A percentile compares a stretch with the other conserved stretches of the same genome.
phyloP scores from a whole-genome alignment of 345 rosid genomes.

The Litchi chinensis region DNA sequence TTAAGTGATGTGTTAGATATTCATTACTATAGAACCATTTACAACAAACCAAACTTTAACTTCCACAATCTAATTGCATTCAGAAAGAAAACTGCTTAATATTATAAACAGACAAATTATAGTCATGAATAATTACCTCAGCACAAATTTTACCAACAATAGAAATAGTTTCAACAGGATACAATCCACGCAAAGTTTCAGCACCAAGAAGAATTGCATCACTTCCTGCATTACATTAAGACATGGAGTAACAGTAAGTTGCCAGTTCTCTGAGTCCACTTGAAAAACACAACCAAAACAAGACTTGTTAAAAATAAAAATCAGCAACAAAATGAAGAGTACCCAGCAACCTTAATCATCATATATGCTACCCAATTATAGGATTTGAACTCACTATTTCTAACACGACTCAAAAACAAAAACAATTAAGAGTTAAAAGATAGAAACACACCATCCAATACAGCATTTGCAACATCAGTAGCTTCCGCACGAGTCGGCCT shows the following conservation, averaged over 20 bases:
- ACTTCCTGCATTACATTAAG: constrained; percentile 56
- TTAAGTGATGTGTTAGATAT: not conserved
- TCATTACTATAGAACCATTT: not conserved
- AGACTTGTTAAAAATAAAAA: not conserved
- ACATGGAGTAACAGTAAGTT: not conserved
- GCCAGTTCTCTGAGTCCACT: not conserved
- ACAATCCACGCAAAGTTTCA: constrained; percentile 90
- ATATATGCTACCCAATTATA: not conserved
- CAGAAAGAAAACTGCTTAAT: not conserved
- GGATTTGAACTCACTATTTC: not conserved
- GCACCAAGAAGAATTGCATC: constrained; percentile 99
- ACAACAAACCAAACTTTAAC: not conserved
- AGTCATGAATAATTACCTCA: constrained; percentile 53
- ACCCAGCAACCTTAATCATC: not conserved
- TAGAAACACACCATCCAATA: constrained; percentile 68
- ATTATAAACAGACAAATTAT: not conserved
- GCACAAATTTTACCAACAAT: constrained; percentile 89
- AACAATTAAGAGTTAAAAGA: not conserved
- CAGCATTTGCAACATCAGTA: constrained; percentile 99
- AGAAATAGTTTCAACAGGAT: constrained; percentile 89
- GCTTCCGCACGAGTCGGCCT: constrained; percentile 99
- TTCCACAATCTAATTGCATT: not conserved
- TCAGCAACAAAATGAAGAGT: not conserved
- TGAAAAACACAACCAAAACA: not conserved
- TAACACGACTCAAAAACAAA: constrained; percentile 2